Conservation (phyloP, 2,329 filamentous ascomycete species). For the Fusarium humuli region DNA sequence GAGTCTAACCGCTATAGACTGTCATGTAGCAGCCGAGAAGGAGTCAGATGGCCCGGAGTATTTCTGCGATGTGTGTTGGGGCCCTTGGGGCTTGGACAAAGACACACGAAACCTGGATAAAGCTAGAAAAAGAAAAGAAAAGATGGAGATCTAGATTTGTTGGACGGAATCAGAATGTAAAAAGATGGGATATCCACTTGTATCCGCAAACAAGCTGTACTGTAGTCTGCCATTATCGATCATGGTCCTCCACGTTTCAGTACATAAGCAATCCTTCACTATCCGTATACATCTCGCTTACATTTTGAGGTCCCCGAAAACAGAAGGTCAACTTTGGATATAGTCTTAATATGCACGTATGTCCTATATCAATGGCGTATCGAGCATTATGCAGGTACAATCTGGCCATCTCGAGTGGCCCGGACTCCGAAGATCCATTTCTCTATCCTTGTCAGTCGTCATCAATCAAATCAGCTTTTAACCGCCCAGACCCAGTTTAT, state of each 20-base stretch:
- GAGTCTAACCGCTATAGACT: slow-evolving; percentile 18
- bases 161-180: slow-evolving; percentile 21
- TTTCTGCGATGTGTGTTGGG: slow-evolving; percentile 26
- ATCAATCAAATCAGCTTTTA: slow-evolving; percentile 19
- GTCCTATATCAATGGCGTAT: slow-evolving; percentile 31
- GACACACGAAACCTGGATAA: slow-evolving; percentile 3
- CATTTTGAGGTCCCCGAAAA: slow-evolving; percentile 9
- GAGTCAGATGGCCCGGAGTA: slow-evolving; percentile 24
- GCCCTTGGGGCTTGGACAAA: slow-evolving; percentile 13
- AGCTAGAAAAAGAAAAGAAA: slow-evolving; percentile 25
- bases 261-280: background rate
- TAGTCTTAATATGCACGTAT: slow-evolving; percentile 29
- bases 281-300: slow-evolving; percentile 10
- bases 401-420: slow-evolving; percentile 42
- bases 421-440: slow-evolving; percentile 43
- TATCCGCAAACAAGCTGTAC: background rate
- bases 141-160: slow-evolving; percentile 9
- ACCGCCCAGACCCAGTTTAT: slow-evolving; percentile 33
- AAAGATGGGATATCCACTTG: slow-evolving; percentile 1
- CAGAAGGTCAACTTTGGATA: slow-evolving; percentile 20
- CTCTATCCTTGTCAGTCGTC: slow-evolving; percentile 22
- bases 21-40: slow-evolving; percentile 17
- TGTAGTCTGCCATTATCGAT: background rate
- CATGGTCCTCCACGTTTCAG: slow-evolving; percentile 19
- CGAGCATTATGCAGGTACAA: slow-evolving; percentile 45